Evolutionary conservation across 179 eudicot genomes (phyloP).

Genomic region (Kewa caespitosa): DNA sequence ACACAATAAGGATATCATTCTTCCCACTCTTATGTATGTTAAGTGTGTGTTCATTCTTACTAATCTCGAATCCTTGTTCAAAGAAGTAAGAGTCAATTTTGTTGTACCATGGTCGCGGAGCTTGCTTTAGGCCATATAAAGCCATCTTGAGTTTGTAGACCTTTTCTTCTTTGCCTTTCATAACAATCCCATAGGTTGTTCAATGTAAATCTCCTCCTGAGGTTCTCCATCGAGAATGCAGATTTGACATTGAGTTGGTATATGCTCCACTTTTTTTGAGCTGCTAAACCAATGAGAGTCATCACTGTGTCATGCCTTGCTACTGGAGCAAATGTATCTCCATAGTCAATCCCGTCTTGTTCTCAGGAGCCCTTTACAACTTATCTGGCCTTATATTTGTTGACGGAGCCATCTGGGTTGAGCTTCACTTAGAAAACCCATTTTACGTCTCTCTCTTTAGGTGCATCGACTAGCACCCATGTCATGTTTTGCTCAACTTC

Average conservation of each 20-base stretch:
- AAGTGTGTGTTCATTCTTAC: slow-evolving; percentile 1
- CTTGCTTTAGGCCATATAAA: slow-evolving; percentile 4
- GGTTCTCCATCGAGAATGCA: background rate
- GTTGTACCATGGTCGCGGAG: slow-evolving; percentile 5
- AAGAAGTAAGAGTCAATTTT: slow-evolving; percentile 8
- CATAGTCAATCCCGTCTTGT: background rate
- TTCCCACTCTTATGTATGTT: background rate
- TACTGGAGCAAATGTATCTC: background rate
- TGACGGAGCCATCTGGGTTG: background rate
- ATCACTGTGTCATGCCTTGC: background rate
- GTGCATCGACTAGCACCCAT: background rate
- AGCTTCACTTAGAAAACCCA: slow-evolving; percentile 3
- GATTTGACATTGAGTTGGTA: background rate
- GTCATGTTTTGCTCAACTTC: background rate
- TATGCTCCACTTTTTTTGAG: background rate
- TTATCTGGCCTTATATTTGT: slow-evolving; percentile 5
- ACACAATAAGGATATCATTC: background rate
- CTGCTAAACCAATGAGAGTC: no score
- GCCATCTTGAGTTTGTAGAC: slow-evolving; percentile 1
- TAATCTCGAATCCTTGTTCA: background rate
- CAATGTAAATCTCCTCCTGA: background rate
- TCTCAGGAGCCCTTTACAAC: background rate
- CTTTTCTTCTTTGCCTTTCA: background rate
- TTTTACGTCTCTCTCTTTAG: background rate
- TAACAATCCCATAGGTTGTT: background rate